Conservation (phyloP, 805 yeast genomes). For the Yarrowia sp. region DNA sequence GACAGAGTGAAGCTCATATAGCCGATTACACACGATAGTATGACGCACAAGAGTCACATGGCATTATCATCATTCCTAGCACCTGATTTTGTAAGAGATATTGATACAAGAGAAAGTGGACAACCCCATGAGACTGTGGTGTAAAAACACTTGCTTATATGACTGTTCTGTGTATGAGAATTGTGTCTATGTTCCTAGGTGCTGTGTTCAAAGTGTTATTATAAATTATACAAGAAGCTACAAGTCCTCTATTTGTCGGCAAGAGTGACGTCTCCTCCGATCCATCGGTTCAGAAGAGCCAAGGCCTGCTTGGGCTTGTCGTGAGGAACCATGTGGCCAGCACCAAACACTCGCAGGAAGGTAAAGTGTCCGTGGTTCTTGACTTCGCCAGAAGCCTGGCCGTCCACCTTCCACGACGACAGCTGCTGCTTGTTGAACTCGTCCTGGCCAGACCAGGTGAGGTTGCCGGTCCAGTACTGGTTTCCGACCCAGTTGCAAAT, state of each 20-base stretch:
- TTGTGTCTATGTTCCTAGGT: no score
- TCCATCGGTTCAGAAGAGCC: constrained; percentile 29
- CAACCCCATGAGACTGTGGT: no score
- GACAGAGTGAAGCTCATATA: no score
- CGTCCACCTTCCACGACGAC: constrained; percentile 52
- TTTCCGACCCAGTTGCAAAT: constrained; percentile 95
- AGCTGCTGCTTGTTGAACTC: constrained; percentile 57
- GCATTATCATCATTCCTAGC: no score
- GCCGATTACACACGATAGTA: no score
- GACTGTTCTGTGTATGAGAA: no score
- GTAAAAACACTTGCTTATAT: no score
- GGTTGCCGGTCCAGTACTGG: constrained; percentile 78
- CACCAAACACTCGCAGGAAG: constrained; percentile 77
- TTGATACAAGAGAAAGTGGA: no score
- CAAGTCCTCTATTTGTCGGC: background rate
- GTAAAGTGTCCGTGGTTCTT: constrained; percentile 74
- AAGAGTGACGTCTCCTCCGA: constrained; percentile 2
- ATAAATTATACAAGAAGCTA: background rate
- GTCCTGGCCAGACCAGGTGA: constrained; percentile 68
- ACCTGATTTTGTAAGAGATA: no score
- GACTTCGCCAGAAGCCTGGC: constrained; percentile 66
- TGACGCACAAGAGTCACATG: no score
- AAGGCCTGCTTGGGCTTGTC: constrained; percentile 65
- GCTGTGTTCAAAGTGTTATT: no score
- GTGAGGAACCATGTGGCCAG: constrained; percentile 93